Evolutionary conservation across 2,329 filamentous ascomycete species (phyloP), one percentile per base, ranked within the genome.

Genomic region (Bipolaris sorokiniana): DNA sequence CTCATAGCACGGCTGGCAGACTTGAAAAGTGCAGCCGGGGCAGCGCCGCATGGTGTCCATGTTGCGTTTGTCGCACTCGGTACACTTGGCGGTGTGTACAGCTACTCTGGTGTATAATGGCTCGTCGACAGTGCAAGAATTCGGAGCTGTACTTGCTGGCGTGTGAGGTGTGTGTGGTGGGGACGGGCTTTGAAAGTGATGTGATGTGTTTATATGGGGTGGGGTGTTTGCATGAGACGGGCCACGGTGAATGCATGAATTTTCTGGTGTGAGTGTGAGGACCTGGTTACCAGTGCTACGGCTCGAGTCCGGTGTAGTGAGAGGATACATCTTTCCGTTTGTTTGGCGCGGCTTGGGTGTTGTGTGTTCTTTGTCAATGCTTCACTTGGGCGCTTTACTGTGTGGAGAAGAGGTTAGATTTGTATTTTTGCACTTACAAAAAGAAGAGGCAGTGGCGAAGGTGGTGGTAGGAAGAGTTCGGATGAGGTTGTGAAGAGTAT

Each of bases 61-160:
- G 41, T 76, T 76, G 13, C 74, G 70, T 40, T 61, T 46, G 46
- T 77, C 73, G 59, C 75, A 77, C 15, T 66, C 65, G 2, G 71
- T 69, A 48, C 75, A 77, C 49, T 76, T 77, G n/a, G 75, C 73
- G 0, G 75, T 77, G 44, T 74, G 74, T 7, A 76, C 69, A 0
- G 38, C 61, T 23, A 76, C 58, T 9, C 50, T 48, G 0, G 23
- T 51, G 51, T 74, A 69, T 56, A 68, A 48, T 15, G 62, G 20
- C 20, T 65, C 51, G 63, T 70, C 61, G 0, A 61, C 48, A 1
- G 63, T 62, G 53, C 71, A 74, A 4, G 41, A 7, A 1, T 10
- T 31, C 1, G 46, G 20, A 36, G 37, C 23, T 18, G 41, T 38
- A 37, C 53, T 58, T 46, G 54, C 58, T 3, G 65, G 60, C 2